A percentile compares a stretch with the other conserved stretches of the same genome.
These are phyloP conservation scores for Suillus ampliporus DNA, from an alignment of 768 basidiomycete genomes.

Conservation along the genomic window DNA sequence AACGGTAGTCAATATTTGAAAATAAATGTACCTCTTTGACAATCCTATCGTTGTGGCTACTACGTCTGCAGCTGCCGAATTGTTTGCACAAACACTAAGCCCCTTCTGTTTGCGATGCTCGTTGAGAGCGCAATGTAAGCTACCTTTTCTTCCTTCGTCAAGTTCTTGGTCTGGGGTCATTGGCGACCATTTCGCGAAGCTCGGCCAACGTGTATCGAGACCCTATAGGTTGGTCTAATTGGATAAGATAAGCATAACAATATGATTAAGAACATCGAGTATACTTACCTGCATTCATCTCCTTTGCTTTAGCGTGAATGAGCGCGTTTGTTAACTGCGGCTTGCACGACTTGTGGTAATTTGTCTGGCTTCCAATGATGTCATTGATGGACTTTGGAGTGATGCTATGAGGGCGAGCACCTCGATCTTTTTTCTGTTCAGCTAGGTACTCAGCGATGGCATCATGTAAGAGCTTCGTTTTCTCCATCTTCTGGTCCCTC, in stretches of 20 bases:
- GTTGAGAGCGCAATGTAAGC: neutral
- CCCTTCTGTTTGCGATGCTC: conserved; percentile 2
- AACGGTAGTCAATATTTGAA: too few species aligned
- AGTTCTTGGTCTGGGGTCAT: conserved; percentile 1
- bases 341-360: too few species aligned
- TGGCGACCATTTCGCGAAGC: neutral
- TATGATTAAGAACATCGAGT: too few species aligned
- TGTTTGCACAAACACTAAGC: conserved; percentile 2
- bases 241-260: too few species aligned
- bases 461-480: too few species aligned
- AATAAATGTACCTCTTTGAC: conserved; percentile 4
- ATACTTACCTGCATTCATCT: conserved; percentile 1
- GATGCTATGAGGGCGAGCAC: too few species aligned
- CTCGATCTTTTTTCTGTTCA: too few species aligned
- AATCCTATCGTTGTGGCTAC: neutral
- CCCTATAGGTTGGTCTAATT: conserved; percentile 6
- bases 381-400: too few species aligned
- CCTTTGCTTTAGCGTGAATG: conserved; percentile 9
- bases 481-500: too few species aligned
- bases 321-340: too few species aligned
- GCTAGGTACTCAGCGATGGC: too few species aligned
- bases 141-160: neutral
- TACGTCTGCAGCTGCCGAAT: conserved; percentile 6
- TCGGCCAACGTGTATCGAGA: neutral
- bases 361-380: too few species aligned